Evolutionary conservation across 495 filamentous ascomycete species (phyloP).

Genomic region (Opeltia flavorubescens): DNA sequence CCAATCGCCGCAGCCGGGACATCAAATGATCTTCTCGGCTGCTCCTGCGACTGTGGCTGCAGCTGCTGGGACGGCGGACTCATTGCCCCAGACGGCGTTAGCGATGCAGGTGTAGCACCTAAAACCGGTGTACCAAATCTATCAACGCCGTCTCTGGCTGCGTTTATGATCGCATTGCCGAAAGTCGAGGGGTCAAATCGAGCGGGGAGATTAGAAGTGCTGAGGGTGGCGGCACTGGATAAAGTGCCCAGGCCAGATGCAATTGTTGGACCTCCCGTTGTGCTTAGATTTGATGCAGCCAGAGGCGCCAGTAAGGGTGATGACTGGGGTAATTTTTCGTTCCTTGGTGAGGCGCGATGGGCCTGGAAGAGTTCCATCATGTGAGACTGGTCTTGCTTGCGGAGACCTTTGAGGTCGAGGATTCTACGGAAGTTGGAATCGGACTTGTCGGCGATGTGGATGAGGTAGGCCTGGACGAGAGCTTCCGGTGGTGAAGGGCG

Average conservation of each 20-base stretch:
- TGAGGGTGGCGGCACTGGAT: slow-evolving; percentile 28
- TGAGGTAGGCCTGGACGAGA: slow-evolving; percentile 90
- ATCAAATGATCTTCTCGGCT: slow-evolving; percentile 4
- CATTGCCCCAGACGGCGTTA: slow-evolving; percentile 8
- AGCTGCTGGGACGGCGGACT: slow-evolving; percentile 14
- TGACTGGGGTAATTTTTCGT: slow-evolving; percentile 39
- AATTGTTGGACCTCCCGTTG: slow-evolving; percentile 11
- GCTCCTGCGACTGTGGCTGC: slow-evolving; percentile 15
- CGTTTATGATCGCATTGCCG: slow-evolving; percentile 60
- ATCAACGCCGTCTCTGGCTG: slow-evolving; percentile 82
- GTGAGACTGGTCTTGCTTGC: slow-evolving; percentile 61
- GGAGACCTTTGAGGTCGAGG: slow-evolving; percentile 80
- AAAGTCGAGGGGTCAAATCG: slow-evolving; percentile 65
- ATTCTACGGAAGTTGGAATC: slow-evolving; percentile 95
- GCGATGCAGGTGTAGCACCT: slow-evolving; percentile 10
- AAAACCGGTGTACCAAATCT: slow-evolving; percentile 55
- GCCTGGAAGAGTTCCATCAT: slow-evolving; percentile 83
- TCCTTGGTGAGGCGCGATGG: slow-evolving; percentile 40
- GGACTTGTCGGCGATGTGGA: slow-evolving; percentile 80
- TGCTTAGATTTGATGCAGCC: slow-evolving; percentile 12
- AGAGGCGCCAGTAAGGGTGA: slow-evolving; percentile 50
- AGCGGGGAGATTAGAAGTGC: slow-evolving; percentile 28
- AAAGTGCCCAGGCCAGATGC: slow-evolving; percentile 23
- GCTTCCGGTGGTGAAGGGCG: slow-evolving; percentile 82
- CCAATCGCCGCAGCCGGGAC: slow-evolving; percentile 22